Base-by-base conservation (phyloP, 257 asterid genomes). In the Ocimum tenuiflorum region DNA sequence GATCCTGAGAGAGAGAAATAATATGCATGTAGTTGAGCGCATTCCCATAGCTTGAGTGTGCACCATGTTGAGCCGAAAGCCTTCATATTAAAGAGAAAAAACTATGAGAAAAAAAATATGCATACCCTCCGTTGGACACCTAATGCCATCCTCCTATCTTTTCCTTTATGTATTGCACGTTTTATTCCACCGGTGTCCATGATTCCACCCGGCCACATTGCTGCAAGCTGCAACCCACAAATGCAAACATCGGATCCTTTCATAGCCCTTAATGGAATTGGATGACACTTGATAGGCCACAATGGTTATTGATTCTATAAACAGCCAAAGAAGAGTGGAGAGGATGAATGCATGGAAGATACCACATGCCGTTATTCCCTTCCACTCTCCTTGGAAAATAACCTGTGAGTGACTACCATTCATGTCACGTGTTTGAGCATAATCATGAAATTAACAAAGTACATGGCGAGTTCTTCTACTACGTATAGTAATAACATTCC, bases 161-260 rank as follows among this genome's bases (percentile, higher is more conserved):
- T 94, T 15, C 96, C 97, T 81, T 91, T 85, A 66, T 69, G 72
- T 72, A 94, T 86, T 60, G 94, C 96, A 29, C 83, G 89, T 77
- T 86, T 94, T 33, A 90, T 85, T 71, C 95, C 99, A 80, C 86
- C 86, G n/a, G 83, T 79, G 77, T 90, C 91, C 97, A 94, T 88
- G 74, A 82, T 71, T 57, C 97, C 97, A 79, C 77, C 77, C 46
- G 99, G 99, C 99, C 99, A 94, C 71, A 85, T 67, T 62, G 86
- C 85, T 29, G 89, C 86, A 74, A 94, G 89, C 99, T 94, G 81
- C 74, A 74, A 60, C 49, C 55, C 29, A 65, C 46, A 76, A 60
- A 35, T 45, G 61, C 13, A 71, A 71, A 63, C 55, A 68, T 47
- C 61, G 68, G 18, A 63, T 29, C 64, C 27, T 55, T 23, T 36